phyloP scores from a whole-genome alignment of 2,329 filamentous ascomycete species.

The Fusarium sp. region DNA sequence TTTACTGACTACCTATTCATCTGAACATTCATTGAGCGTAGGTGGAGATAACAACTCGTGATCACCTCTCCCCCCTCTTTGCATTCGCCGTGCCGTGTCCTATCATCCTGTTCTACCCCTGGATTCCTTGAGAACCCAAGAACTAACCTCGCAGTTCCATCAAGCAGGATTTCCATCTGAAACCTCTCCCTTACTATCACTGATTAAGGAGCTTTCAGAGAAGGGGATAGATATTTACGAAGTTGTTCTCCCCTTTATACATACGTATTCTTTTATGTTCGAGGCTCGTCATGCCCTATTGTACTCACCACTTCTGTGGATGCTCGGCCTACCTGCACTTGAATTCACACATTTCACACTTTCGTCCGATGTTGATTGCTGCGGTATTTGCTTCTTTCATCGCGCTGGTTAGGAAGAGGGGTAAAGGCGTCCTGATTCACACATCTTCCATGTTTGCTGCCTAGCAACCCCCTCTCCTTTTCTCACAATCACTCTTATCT shows the following conservation, averaged over 20 bases:
- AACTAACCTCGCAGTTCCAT: neutral
- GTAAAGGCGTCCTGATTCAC: neutral
- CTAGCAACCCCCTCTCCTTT: neutral
- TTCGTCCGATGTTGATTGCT: conserved; percentile 8
- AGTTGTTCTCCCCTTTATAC: neutral
- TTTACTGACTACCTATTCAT: neutral
- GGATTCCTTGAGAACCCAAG: neutral
- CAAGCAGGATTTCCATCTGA: neutral
- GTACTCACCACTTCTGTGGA: no score
- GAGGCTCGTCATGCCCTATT: no score
- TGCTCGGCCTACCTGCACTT: no score
- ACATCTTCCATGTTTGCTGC: neutral
- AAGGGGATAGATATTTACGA: no score
- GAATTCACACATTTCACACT: neutral
- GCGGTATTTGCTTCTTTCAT: neutral
- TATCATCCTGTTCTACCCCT: neutral
- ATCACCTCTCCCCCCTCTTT: no score
- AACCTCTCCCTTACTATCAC: no score
- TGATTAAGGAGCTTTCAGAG: no score
- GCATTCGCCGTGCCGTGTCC: neutral
- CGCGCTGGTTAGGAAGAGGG: neutral
- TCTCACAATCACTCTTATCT: neutral
- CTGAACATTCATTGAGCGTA: neutral
- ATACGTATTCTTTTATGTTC: neutral
- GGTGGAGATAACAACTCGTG: no score